phyloP scores from a whole-genome alignment of 2,329 filamentous ascomycete genomes.

The Epichloe coenophiala region DNA sequence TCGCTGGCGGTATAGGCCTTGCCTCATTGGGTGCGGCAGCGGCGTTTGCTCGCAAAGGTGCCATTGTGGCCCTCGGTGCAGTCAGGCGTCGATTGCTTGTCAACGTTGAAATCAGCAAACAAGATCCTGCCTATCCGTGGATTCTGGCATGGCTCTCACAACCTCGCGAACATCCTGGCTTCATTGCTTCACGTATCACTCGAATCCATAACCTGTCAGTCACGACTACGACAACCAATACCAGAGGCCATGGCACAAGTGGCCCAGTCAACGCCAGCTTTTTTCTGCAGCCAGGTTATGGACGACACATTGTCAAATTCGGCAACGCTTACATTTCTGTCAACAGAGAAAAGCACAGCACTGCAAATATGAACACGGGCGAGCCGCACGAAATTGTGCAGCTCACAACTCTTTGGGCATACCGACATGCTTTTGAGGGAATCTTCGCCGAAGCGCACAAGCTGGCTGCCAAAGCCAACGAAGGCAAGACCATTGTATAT shows the following conservation, averaged over 20 bases:
- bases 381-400: slow-evolving; percentile 91
- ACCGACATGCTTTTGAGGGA: slow-evolving; percentile 79
- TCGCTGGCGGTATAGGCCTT: slow-evolving; percentile 71
- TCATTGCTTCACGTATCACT: slow-evolving; percentile 42
- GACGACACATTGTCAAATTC: slow-evolving; percentile 77
- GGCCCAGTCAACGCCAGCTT: slow-evolving; percentile 69
- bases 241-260: slow-evolving; percentile 42
- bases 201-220: slow-evolving; percentile 47
- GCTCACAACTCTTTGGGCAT: slow-evolving; percentile 78
- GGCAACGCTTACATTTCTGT: slow-evolving; percentile 79
- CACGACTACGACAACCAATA: slow-evolving; percentile 43
- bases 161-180: slow-evolving; percentile 53
- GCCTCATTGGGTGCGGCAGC: slow-evolving; percentile 74
- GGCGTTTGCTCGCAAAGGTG: slow-evolving; percentile 65
- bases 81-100: slow-evolving; percentile 78
- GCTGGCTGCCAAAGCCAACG: slow-evolving; percentile 63
- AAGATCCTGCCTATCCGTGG: slow-evolving; percentile 89
- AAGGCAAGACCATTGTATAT: slow-evolving; percentile 90
- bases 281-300: slow-evolving; percentile 80
- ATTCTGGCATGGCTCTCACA: slow-evolving; percentile 88
- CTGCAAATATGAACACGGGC: slow-evolving; percentile 67
- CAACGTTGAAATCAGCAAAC: slow-evolving; percentile 88
- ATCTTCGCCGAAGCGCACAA: slow-evolving; percentile 79
- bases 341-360: slow-evolving; percentile 71
- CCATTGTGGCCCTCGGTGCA: slow-evolving; percentile 58